Evolutionary conservation across 169 alveolate species (phyloP).

Genomic region (Plasmodium inui): DNA sequence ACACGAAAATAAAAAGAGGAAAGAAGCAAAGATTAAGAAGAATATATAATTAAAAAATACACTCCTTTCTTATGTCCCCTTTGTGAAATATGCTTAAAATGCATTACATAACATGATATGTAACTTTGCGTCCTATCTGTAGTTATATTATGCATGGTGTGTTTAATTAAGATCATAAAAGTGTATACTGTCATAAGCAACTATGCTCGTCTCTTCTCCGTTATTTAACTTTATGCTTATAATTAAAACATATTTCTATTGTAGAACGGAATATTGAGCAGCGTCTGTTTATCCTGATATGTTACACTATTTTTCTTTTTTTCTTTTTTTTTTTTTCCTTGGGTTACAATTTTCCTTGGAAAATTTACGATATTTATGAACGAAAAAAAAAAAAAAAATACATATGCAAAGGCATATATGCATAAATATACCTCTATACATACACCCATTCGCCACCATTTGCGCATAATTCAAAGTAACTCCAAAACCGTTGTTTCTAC

Average conservation of each 20-base stretch:
- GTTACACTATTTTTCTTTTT: not conserved
- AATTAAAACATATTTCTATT: constrained; percentile 29
- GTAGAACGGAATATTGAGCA: constrained; percentile 20
- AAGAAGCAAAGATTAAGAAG: not conserved
- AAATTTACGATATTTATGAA: not conserved
- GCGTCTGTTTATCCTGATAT: not conserved
- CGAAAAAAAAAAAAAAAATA: not conserved
- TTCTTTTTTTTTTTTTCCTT: not conserved
- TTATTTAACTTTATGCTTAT: not conserved
- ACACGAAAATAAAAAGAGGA: constrained; percentile 2
- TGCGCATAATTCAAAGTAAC: constrained; percentile 19
- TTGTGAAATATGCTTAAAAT: constrained; percentile 38
- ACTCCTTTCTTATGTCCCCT: not conserved
- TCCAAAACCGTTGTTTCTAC: constrained; percentile 17
- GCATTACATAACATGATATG: constrained; percentile 8
- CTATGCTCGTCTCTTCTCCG: constrained; percentile 22
- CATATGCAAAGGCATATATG: not conserved
- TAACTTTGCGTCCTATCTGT: constrained; percentile 17
- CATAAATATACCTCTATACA: not conserved
- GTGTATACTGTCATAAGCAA: not conserved
- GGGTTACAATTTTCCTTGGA: not conserved
- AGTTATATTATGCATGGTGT: constrained; percentile 40
- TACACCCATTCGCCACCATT: not conserved
- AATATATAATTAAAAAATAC: constrained; percentile 3
- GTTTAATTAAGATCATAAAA: constrained; percentile 5